Evolutionary conservation across 257 asterid species (phyloP).

Genomic region (Cynanchum wilfordii): DNA sequence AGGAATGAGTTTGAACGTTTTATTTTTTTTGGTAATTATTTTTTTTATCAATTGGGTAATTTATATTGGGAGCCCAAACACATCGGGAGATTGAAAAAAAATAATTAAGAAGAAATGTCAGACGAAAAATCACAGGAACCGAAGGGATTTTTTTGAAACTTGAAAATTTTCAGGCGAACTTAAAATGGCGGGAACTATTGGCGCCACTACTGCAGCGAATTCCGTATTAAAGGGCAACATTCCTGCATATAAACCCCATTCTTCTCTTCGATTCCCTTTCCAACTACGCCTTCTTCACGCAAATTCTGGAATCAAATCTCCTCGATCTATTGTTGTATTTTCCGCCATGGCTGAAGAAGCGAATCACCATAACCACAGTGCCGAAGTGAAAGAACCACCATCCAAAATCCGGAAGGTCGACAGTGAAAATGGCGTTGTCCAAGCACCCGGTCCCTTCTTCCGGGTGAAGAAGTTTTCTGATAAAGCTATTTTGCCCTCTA

Average conservation of each 20-base stretch:
- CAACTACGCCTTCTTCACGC: background rate
- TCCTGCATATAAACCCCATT: constrained; percentile 7
- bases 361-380: constrained; percentile 9
- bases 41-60: too few relatives aligned
- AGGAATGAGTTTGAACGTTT: too few relatives aligned
- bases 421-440: constrained; percentile 10
- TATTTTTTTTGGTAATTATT: too few relatives aligned
- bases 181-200: constrained; percentile 42
- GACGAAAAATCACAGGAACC: background rate
- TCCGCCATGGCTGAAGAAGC: constrained; percentile 9
- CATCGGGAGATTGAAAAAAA: too few relatives aligned
- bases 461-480: constrained; percentile 41
- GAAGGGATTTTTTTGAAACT: too few relatives aligned
- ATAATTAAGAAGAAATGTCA: too few relatives aligned
- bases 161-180: too few relatives aligned
- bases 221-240: background rate
- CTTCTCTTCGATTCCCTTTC: background rate
- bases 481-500: constrained; percentile 34
- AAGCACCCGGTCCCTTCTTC: constrained; percentile 19
- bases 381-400: constrained; percentile 27
- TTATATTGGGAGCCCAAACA: too few relatives aligned
- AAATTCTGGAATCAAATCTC: background rate
- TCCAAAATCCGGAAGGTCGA: constrained; percentile 27
- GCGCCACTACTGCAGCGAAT: constrained; percentile 28
- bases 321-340: background rate